Base-by-base conservation (phyloP, 2,329 filamentous ascomycete genomes). In the Trichophyton mentagrophytes region DNA sequence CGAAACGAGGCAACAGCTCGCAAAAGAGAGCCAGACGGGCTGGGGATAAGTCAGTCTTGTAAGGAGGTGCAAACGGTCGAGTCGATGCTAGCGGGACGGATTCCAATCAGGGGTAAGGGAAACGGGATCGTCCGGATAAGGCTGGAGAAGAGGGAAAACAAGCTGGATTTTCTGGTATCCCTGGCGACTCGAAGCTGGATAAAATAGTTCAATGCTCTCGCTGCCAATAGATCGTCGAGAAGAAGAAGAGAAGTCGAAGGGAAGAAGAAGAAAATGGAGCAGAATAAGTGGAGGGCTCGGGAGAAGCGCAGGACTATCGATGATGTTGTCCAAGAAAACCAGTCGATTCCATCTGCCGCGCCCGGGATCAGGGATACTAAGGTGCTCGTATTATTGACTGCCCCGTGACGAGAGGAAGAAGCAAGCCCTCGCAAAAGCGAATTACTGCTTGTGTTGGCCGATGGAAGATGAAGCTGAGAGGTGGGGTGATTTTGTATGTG, bases 241-340 rank as follows among this genome's bases (percentile, higher is more conserved):
- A 27, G 49, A 53, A 20, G 49, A 30, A 30, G n/a, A 25, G 13
- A 11, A n/a, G 17, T 1, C 7, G 33, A 38, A 38, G 33, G 11
- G 11, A 38, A 9, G 33, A 13, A 13, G 9, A 13, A 38, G 4
- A 3, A 38, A 15, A 46, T 5, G 22, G 15, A 22, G 8, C 15
- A 53, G 49, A 33, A 53, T 13, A 11, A 30, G 22, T 15, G 6
- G 49, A 30, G 13, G 44, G 2, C n/a, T 17, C 17, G 44, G 6
- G 44, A 3, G 49, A 53, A 25, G 22, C 25, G 25, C 25, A 53
- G 49, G 5, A n/a, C 20, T 20, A 33, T 53, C 49, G 49, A 53
- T 53, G 49, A 53, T 53, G 49, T 30, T 53, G 49, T 53, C 49
- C 49, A 53, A 53, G 49, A 53, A 53, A n/a, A 11, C n/a, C 49